These are phyloP conservation scores for Diaporthe destruens DNA, from an alignment of 2,329 filamentous ascomycete species.

Conservation along the genomic window DNA sequence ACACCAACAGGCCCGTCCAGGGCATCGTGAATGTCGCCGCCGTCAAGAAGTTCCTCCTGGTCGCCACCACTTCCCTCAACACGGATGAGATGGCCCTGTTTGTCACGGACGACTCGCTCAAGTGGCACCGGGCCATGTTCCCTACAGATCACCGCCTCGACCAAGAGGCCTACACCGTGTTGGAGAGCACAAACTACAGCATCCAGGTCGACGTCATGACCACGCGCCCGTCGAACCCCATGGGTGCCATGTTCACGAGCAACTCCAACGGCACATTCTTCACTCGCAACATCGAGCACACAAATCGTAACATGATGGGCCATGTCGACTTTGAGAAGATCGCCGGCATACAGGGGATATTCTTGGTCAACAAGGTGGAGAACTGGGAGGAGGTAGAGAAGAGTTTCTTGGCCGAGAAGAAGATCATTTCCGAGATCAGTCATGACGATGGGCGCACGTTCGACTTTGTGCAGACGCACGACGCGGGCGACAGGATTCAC, in stretches of 20 bases:
- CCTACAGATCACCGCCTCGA: slow-evolving; percentile 82
- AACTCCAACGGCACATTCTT: slow-evolving; percentile 99
- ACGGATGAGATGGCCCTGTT: slow-evolving; percentile 94
- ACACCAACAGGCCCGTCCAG: slow-evolving; percentile 78
- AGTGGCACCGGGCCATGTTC: slow-evolving; percentile 94
- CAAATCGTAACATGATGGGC: slow-evolving; percentile 82
- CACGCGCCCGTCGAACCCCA: slow-evolving; percentile 71
- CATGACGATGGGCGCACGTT: slow-evolving; percentile 96
- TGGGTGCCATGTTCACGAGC: slow-evolving; percentile 93
- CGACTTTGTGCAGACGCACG: slow-evolving; percentile 73
- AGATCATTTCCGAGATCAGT: slow-evolving; percentile 84
- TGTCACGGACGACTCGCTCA: slow-evolving; percentile 84
- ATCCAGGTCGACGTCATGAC: slow-evolving; percentile 96
- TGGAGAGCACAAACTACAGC: slow-evolving; percentile 98
- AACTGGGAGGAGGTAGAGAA: slow-evolving; percentile 83
- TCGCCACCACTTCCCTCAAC: slow-evolving; percentile 81
- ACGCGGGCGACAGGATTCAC: slow-evolving; percentile 75
- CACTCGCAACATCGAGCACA: slow-evolving; percentile 90
- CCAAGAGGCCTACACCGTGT: slow-evolving; percentile 90
- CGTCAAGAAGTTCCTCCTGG: slow-evolving; percentile 89
- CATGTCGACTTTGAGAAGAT: slow-evolving; percentile 97
- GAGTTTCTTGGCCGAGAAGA: slow-evolving; percentile 66
- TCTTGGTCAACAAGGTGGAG: slow-evolving; percentile 88
- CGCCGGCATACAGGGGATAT: slow-evolving; percentile 89
- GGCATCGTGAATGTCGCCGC: slow-evolving; percentile 86